phyloP scores from a whole-genome alignment of 495 filamentous ascomycete species.

The Aspergillus incahuasiensis region DNA sequence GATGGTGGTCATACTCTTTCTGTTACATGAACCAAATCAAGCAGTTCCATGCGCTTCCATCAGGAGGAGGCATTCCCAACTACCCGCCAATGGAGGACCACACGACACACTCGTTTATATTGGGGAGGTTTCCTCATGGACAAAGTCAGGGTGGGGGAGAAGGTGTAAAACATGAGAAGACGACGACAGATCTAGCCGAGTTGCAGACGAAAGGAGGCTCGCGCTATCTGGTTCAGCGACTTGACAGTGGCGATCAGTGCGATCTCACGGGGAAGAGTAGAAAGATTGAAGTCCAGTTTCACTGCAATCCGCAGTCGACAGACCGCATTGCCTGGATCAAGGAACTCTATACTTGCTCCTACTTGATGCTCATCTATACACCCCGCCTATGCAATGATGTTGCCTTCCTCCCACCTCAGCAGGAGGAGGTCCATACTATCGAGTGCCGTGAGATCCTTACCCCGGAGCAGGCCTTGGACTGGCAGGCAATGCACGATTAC shows the following conservation, averaged over 20 bases:
- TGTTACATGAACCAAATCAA: constrained; percentile 85
- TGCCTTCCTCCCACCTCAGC: constrained; percentile 83
- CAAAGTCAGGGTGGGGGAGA: constrained; percentile 23
- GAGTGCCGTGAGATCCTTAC: constrained; percentile 68
- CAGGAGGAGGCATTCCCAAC: constrained; percentile 57
- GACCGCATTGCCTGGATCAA: constrained; percentile 95
- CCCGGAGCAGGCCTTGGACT: constrained; percentile 52
- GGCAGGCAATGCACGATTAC: constrained; percentile 50
- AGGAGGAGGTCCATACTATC: constrained; percentile 72
- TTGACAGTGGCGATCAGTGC: constrained; percentile 82
- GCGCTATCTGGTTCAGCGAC: constrained; percentile 83
- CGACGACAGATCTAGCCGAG: constrained; percentile 48
- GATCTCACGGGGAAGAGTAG: constrained; percentile 84
- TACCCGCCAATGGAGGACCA: constrained; percentile 73
- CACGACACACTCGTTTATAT: constrained; percentile 69
- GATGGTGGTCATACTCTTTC: constrained; percentile 97
- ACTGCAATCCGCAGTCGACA: constrained; percentile 76
- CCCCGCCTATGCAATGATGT: constrained; percentile 89
- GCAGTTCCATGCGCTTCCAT: constrained; percentile 84
- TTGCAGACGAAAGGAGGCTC: constrained; percentile 78
- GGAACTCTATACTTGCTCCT: constrained; percentile 87
- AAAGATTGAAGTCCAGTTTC: constrained; percentile 86
- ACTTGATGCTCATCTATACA: constrained; percentile 92
- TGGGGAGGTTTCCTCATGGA: constrained; percentile 56
- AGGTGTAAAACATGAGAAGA: constrained; percentile 25